Evolutionary conservation across 1,284 basidiomycete genomes (phyloP).

Genomic region (Microstroma glucosiphilum): DNA sequence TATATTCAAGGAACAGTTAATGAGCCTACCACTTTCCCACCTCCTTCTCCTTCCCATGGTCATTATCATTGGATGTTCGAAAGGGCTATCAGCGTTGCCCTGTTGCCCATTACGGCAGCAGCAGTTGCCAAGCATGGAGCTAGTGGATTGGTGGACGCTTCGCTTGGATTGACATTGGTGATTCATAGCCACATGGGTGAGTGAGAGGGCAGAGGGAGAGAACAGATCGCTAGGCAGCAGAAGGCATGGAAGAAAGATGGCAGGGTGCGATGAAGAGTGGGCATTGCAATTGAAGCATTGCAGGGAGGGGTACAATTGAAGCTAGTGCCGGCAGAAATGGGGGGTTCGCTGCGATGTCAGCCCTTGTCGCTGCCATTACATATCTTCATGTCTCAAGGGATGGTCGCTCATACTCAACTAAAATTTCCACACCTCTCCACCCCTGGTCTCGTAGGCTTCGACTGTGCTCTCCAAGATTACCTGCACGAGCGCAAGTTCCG

Average conservation of each 20-base stretch:
- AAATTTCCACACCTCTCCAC: neutral
- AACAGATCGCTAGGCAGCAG: too few relatives aligned
- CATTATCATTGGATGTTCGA: slow-evolving; percentile 99
- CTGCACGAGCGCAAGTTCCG: slow-evolving; percentile 87
- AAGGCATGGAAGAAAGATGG: neutral
- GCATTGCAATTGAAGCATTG: neutral
- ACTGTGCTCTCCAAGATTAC: slow-evolving; percentile 63
- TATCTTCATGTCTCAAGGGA: neutral
- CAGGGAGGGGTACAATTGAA: too few relatives aligned
- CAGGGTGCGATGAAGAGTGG: neutral
- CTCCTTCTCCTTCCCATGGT: slow-evolving; percentile 65
- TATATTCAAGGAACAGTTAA: slow-evolving; percentile 91
- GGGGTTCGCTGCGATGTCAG: neutral
- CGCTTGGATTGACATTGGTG: slow-evolving; percentile 77
- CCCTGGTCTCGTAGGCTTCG: slow-evolving; percentile 33
- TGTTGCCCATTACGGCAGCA: slow-evolving; percentile 65
- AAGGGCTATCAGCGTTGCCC: slow-evolving; percentile 74
- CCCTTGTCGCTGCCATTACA: neutral
- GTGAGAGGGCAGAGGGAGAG: slow-evolving; percentile 56
- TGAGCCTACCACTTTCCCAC: slow-evolving; percentile 83
- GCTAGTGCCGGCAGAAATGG: neutral
- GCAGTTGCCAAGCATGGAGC: slow-evolving; percentile 49
- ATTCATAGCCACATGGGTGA: slow-evolving; percentile 83
- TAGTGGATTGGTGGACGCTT: slow-evolving; percentile 63
- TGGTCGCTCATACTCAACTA: neutral